phyloP scores from a whole-genome alignment of 2,329 filamentous ascomycete species.

The Ilyonectria sp. region DNA sequence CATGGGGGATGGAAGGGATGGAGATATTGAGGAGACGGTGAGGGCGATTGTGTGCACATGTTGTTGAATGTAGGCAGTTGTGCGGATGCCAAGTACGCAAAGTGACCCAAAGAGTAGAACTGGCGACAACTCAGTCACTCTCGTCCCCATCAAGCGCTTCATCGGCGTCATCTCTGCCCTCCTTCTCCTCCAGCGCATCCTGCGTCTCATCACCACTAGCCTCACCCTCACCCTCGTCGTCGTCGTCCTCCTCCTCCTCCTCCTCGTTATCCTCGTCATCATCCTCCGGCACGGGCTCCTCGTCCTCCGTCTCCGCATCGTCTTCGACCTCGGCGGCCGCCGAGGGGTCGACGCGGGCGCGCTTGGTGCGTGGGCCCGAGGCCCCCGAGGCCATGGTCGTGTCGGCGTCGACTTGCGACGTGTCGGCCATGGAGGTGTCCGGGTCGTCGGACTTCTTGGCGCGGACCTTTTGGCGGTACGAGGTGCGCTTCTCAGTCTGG shows the following conservation, averaged over 20 bases:
- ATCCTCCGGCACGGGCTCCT: conserved; percentile 61
- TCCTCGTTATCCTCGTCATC: conserved; percentile 66
- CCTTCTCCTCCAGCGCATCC: conserved; percentile 66
- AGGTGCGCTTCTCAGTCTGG: conserved; percentile 81
- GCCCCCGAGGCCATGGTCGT: conserved; percentile 52
- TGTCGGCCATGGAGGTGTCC: conserved; percentile 58
- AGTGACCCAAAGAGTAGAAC: background rate
- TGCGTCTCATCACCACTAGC: conserved; percentile 69
- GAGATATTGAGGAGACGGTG: background rate
- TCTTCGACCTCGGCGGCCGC: conserved; percentile 55
- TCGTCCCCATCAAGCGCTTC: conserved; percentile 76
- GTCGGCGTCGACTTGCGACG: conserved; percentile 49
- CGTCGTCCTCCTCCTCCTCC: conserved; percentile 60
- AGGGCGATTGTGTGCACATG: background rate
- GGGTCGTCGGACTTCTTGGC: conserved; percentile 68
- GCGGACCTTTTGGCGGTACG: conserved; percentile 78
- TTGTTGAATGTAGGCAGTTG: background rate
- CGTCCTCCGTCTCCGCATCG: conserved; percentile 57
- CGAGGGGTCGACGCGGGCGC: conserved; percentile 63
- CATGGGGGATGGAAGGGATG: conserved; percentile 3
- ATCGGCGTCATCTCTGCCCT: conserved; percentile 66
- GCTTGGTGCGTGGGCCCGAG: conserved; percentile 57
- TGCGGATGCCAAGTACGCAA: conserved; percentile 4
- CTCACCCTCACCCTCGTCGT: conserved; percentile 60
- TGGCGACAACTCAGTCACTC: conserved; percentile 62